Conservation (phyloP, 192 early-diverging fungal genomes). For the Coemansia sp. region DNA sequence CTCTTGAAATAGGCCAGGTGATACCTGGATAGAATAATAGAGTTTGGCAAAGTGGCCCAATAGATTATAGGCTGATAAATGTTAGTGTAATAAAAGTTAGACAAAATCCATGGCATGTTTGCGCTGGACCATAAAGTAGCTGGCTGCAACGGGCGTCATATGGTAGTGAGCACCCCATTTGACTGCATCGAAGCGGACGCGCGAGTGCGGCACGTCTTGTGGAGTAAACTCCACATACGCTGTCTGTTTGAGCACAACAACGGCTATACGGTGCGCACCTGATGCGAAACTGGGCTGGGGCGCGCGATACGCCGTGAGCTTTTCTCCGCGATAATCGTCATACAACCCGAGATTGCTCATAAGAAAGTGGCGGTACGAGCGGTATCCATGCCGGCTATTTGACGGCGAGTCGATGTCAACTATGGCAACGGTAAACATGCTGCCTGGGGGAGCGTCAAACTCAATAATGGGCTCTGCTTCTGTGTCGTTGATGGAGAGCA, state of each 20-base stretch:
- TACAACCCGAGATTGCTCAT: slow-evolving; percentile 22
- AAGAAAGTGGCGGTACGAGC: slow-evolving; percentile 35
- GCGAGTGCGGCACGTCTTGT: slow-evolving; percentile 23
- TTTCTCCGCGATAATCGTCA: not conserved
- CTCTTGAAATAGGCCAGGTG: too few species aligned
- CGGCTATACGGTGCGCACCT: slow-evolving; percentile 26
- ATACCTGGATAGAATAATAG: not conserved
- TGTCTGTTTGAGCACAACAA: slow-evolving; percentile 30
- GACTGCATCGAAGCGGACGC: slow-evolving; percentile 30
- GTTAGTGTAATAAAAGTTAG: not conserved
- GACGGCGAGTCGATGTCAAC: slow-evolving; percentile 38
- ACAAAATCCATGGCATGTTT: slow-evolving; percentile 2
- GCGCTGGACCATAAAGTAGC: slow-evolving; percentile 33
- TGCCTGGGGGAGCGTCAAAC: slow-evolving; percentile 26
- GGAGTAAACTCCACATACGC: not conserved
- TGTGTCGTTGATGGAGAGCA: slow-evolving; percentile 25
- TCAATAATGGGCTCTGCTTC: slow-evolving; percentile 25
- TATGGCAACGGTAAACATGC: slow-evolving; percentile 28
- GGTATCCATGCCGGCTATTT: slow-evolving; percentile 26
- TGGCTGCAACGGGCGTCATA: slow-evolving; percentile 39
- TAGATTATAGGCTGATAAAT: too few species aligned
- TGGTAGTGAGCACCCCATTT: slow-evolving; percentile 24
- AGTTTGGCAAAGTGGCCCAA: too few species aligned
- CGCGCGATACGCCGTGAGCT: slow-evolving; percentile 19
- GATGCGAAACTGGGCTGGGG: slow-evolving; percentile 20